phyloP scores from a whole-genome alignment of 2,329 filamentous ascomycete genomes.

The Domatiomyces globalis region DNA sequence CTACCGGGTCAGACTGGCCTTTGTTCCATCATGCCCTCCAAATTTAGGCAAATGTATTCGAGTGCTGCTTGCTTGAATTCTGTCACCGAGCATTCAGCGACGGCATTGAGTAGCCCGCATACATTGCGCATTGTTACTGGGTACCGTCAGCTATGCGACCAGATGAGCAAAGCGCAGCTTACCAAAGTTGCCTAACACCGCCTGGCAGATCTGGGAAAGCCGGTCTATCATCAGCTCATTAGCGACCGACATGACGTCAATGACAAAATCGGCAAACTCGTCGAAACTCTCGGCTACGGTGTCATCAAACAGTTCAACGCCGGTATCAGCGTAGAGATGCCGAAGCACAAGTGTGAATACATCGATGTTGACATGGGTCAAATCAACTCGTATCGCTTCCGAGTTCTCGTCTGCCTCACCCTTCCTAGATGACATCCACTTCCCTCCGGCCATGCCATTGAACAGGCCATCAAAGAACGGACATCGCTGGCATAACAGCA shows the following conservation, averaged over 20 bases:
- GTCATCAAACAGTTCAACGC: slow-evolving; percentile 66
- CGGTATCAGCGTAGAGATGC: slow-evolving; percentile 71
- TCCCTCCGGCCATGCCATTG: slow-evolving; percentile 68
- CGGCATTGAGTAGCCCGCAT: slow-evolving; percentile 67
- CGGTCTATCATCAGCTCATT: slow-evolving; percentile 94
- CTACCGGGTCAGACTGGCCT: neutral
- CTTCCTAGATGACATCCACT: slow-evolving; percentile 66
- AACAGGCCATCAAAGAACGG: slow-evolving; percentile 89
- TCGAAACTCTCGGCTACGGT: slow-evolving; percentile 59
- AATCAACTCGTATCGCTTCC: slow-evolving; percentile 54
- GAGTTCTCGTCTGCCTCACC: slow-evolving; percentile 30
- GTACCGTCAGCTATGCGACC: slow-evolving; percentile 39
- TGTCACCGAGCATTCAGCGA: slow-evolving; percentile 67
- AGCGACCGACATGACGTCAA: slow-evolving; percentile 78
- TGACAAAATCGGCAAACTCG: slow-evolving; percentile 72
- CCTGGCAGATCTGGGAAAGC: slow-evolving; percentile 78
- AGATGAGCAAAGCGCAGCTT: slow-evolving; percentile 5
- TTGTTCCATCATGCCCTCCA: slow-evolving; percentile 86
- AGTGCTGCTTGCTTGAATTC: slow-evolving; percentile 79
- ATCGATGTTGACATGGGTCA: slow-evolving; percentile 61
- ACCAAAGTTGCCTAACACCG: slow-evolving; percentile 50
- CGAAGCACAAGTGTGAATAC: slow-evolving; percentile 67
- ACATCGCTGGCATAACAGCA: slow-evolving; percentile 66
- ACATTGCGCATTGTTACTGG: slow-evolving; percentile 54
- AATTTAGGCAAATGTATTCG: slow-evolving; percentile 80